These are phyloP conservation scores for Pueraria montana DNA, from an alignment of 306 rosid genomes.

Conservation along the genomic window DNA sequence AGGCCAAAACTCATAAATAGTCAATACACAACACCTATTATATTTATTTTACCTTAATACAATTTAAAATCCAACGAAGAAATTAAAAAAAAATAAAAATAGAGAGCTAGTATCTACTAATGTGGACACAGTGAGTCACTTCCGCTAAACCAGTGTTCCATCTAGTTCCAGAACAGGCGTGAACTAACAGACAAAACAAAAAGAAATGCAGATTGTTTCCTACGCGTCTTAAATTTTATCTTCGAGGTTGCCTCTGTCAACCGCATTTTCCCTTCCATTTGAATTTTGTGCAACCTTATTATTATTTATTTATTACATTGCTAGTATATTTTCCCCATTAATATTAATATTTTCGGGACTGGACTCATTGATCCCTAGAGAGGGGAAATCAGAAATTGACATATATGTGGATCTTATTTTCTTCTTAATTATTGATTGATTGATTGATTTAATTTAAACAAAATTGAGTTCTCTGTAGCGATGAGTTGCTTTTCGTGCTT, in stretches of 20 bases:
- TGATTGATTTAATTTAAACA: neutral
- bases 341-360: neutral
- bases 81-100: neutral
- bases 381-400: constrained; percentile 4
- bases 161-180: constrained; percentile 47
- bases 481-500: constrained; percentile 62
- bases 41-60: neutral
- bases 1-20: neutral
- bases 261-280: neutral
- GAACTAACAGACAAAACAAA: constrained; percentile 15
- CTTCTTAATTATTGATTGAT: neutral
- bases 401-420: constrained; percentile 4
- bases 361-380: constrained; percentile 5
- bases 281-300: neutral
- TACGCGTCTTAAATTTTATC: constrained; percentile 50
- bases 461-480: neutral
- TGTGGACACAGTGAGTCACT: neutral
- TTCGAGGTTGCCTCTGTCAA: neutral
- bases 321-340: neutral
- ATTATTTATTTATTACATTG: neutral
- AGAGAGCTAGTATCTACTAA: neutral
- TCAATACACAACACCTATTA: no score
- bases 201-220: constrained; percentile 12
- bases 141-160: constrained; percentile 54
- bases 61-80: neutral